phyloP scores from a whole-genome alignment of 495 filamentous ascomycete genomes.

The Thermothielavioides terrestris region DNA sequence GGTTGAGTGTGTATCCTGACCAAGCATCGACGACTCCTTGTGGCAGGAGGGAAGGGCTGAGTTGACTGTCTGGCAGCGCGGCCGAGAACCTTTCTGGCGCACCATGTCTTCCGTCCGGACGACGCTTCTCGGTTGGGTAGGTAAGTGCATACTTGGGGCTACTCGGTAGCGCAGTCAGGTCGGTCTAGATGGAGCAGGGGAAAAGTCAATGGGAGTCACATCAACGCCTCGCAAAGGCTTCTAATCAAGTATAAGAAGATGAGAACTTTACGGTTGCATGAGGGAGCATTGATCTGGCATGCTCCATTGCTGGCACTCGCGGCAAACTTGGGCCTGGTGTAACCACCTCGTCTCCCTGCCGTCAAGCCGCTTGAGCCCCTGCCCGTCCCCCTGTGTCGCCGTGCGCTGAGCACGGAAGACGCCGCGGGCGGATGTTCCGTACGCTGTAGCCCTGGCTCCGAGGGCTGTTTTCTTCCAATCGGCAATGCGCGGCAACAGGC shows the following conservation, averaged over 20 bases:
- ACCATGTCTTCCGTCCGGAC: not conserved
- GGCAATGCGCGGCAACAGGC: not conserved
- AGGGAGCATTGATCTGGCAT: not conserved
- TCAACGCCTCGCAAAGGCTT: no score
- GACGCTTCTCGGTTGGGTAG: slow-evolving; percentile 1
- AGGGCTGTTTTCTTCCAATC: not conserved
- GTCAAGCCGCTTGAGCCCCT: not conserved
- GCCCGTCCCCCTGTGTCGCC: not conserved
- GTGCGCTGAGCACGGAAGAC: no score
- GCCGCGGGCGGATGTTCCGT: no score
- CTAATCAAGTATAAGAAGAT: not conserved
- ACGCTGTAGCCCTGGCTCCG: not conserved
- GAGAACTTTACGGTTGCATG: slow-evolving; percentile 6
- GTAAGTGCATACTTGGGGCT: not conserved
- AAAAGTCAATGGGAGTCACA: not conserved
- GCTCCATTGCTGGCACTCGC: not conserved
- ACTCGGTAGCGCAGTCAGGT: not conserved
- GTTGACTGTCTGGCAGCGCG: not conserved
- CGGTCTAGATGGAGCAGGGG: not conserved
- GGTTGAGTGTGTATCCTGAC: not conserved
- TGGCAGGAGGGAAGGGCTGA: not conserved
- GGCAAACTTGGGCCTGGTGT: not conserved
- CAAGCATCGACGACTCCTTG: not conserved
- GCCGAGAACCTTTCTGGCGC: not conserved
- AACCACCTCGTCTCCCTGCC: not conserved